Evolutionary conservation across 345 rosid species (phyloP).

Genomic region (Acer negundo): DNA sequence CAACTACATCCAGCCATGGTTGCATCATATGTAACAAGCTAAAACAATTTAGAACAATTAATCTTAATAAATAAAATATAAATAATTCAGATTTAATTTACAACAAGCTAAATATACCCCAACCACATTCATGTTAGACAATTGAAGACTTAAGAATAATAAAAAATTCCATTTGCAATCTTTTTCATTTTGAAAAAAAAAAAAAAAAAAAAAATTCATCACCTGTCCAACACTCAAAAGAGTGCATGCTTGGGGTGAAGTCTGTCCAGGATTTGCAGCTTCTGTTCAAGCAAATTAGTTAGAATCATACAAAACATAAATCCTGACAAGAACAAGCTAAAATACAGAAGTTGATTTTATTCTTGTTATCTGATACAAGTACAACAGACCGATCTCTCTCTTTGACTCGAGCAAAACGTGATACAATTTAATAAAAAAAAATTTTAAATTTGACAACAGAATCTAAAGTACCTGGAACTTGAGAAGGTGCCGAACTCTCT

Average conservation of each 20-base stretch:
- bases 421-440: too few species aligned
- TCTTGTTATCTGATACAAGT: too few species aligned
- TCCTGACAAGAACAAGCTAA: not conserved
- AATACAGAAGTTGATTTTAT: not conserved
- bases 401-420: too few species aligned
- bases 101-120: not conserved
- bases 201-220: slow-evolving; percentile 6
- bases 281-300: slow-evolving; percentile 15
- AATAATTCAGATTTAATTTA: not conserved
- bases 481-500: slow-evolving; percentile 70
- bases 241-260: slow-evolving; percentile 59
- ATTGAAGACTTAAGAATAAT: too few species aligned
- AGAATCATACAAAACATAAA: not conserved
- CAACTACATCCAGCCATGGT: not conserved
- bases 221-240: slow-evolving; percentile 94
- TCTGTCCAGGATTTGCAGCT: slow-evolving; percentile 64
- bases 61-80: not conserved
- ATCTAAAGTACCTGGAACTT: slow-evolving; percentile 55
- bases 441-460: not conserved
- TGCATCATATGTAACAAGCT: not conserved
- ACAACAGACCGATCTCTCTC: too few species aligned
- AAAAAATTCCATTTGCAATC: not conserved
- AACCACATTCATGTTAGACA: not conserved
- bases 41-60: not conserved
- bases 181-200: not conserved